These are phyloP conservation scores for Tribonema minus DNA, from an alignment of 108 stramenopile species.

Conservation along the genomic window DNA sequence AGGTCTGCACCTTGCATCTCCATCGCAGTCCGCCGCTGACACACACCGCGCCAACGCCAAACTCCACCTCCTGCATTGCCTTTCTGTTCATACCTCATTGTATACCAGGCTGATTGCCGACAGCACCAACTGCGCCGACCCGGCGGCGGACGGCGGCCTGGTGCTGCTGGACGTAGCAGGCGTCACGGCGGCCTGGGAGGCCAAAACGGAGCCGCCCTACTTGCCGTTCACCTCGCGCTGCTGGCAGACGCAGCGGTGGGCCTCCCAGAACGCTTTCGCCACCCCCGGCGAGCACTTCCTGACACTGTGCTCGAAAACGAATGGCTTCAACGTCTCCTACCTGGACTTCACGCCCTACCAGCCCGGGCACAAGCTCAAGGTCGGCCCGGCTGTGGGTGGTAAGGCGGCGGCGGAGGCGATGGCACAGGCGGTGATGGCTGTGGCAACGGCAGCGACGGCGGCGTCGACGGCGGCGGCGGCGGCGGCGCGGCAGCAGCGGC, in stretches of 20 bases:
- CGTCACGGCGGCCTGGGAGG: background rate
- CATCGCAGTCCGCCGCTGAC: no score
- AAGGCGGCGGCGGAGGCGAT: no score
- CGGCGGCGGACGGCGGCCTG: background rate
- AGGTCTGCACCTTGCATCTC: no score
- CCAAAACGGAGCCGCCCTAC: no score
- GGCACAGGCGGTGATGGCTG: no score
- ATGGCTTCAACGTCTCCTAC: background rate
- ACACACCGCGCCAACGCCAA: no score
- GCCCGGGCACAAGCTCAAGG: no score
- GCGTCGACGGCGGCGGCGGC: background rate
- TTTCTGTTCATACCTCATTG: no score
- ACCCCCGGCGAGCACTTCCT: background rate
- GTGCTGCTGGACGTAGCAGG: background rate
- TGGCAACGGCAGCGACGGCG: no score
- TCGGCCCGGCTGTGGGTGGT: no score
- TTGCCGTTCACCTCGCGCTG: background rate
- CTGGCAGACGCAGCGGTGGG: background rate
- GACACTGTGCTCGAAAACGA: background rate
- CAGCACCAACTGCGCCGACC: background rate
- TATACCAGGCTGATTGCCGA: background rate
- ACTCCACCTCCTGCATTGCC: no score
- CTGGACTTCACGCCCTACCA: no score
- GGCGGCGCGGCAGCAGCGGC: background rate
- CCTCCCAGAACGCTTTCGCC: background rate